Conservation (phyloP, 441 rosid species). For the Kokia cookei region DNA sequence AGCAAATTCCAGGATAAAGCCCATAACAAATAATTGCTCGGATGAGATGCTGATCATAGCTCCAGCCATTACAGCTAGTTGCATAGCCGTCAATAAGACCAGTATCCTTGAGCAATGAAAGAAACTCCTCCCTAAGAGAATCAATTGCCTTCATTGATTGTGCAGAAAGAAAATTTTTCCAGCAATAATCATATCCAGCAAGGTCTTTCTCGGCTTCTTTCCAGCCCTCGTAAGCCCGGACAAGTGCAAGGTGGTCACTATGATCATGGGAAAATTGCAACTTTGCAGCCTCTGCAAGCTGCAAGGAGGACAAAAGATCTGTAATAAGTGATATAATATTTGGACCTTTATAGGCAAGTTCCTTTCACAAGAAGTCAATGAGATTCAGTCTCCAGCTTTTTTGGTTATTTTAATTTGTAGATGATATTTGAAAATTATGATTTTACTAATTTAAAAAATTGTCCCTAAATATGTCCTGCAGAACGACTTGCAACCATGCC, state of each 20-base stretch:
- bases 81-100: slow-evolving; percentile 61
- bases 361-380: not conserved
- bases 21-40: slow-evolving; percentile 87
- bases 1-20: slow-evolving; percentile 78
- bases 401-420: not conserved
- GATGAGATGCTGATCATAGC: slow-evolving; percentile 48
- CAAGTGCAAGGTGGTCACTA: slow-evolving; percentile 89
- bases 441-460: not conserved
- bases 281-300: slow-evolving; percentile 92
- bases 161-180: slow-evolving; percentile 78
- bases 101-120: slow-evolving; percentile 68
- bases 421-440: not conserved
- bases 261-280: slow-evolving; percentile 66
- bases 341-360: not conserved
- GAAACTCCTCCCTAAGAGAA: slow-evolving; percentile 76
- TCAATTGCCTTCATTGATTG: slow-evolving; percentile 90
- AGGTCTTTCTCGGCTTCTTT: slow-evolving; percentile 62
- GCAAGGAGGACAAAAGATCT: slow-evolving; percentile 13
- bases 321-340: not conserved
- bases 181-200: slow-evolving; percentile 79
- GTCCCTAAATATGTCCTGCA: not conserved
- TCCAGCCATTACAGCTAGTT: slow-evolving; percentile 43
- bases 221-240: slow-evolving; percentile 86
- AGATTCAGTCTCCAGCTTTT: not conserved
- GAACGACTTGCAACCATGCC: not conserved